Base-by-base conservation (phyloP, 1,284 basidiomycete genomes). In the Trichosporon asahii region DNA sequence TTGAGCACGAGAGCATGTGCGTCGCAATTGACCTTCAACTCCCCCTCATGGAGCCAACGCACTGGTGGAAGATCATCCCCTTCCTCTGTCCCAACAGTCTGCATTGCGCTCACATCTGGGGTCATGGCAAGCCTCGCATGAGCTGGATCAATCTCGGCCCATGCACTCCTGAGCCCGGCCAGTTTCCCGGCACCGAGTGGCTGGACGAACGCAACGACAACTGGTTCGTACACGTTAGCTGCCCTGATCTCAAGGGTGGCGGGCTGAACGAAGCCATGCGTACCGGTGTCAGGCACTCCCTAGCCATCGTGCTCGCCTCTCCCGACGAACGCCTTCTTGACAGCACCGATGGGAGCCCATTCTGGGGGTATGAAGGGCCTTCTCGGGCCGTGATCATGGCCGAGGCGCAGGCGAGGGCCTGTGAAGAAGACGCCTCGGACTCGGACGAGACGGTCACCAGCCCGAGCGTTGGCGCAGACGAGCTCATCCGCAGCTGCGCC, bases 11-110 rank as follows among this genome's bases (percentile, higher is more conserved):
- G 49, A 53, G 49, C 21, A 3, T 9, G n/a, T 53, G 49, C 23
- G 21, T 53, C 11, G 21, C 49, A 8, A 53, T 53, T 9, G 49
- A 53, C 49, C 49, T 53, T 9, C 5, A 53, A 8, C 49, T 53
- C 8, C 49, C 49, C 9, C 21, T 23, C 49, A 53, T 53, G 49
- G 49, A 53, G 49, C 49, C 49, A 18, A 23, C n/a, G 21, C 49
- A 53, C 49, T 53, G 49, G 49, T 53, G 49, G 49, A 53, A 53
- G 49, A 21, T 53, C 21, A 53, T 53, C 49, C 49, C 49, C 49
- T 53, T 53, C 49, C 23, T 53, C 49, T 21, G 49, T 12, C 49
- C 49, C 21, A 23, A 3, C 21, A n/a, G 15, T 3, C 49, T 53
- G 49, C 49, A 53, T 8, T 53, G 49, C 49, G 23, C 49, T 8